Base-by-base conservation (phyloP, 306 rosid species). In the Rosa multiflora region DNA sequence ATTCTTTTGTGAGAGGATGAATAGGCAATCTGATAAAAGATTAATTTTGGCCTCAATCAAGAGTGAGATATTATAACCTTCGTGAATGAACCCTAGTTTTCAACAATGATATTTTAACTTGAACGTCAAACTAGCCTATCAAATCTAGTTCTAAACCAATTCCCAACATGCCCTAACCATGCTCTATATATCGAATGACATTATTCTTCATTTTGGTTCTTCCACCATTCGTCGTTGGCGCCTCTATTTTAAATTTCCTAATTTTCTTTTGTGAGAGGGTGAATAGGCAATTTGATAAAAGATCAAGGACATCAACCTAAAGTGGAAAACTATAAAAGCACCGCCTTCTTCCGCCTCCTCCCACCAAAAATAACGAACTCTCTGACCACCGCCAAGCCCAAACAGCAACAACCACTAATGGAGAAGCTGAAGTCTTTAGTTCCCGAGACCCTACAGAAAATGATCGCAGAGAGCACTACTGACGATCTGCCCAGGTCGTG, bases 391-490 rank as follows among this genome's bases (percentile, higher is more conserved):
- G 37, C 37, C 37, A 32, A 32, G 37, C 37, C 37, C 37, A 32
- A 32, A 32, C 37, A 32, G 37, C 2, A 32, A 32, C 37, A 32
- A 32, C 21, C 70, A 3, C 21, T 62, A 52, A 94, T 94, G 98
- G 98, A 94, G 80, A 77, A 82, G 82, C 90, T 94, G 80, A 91
- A 91, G 85, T 81, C 82, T 35, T 78, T 88, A 55, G 83, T 91
- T 59, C 98, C 97, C 32, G 89, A 89, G 21, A 74, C 53, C 76
- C 77, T 94, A 77, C 88, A 79, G 88, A 86, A 67, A 67, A 67
- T 39, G 78, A 82, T 91, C 55, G 76, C 72, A 8, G 83, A 86
- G 17, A 85, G 88, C 87, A 77, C 73, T 5, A 55, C 81, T 9
- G 83, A 77, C 18, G 87, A 88, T 79, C 93, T 92, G 84, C 79